Evolutionary conservation across 768 basidiomycete species (phyloP).

Genomic region (Lactarius vividus): DNA sequence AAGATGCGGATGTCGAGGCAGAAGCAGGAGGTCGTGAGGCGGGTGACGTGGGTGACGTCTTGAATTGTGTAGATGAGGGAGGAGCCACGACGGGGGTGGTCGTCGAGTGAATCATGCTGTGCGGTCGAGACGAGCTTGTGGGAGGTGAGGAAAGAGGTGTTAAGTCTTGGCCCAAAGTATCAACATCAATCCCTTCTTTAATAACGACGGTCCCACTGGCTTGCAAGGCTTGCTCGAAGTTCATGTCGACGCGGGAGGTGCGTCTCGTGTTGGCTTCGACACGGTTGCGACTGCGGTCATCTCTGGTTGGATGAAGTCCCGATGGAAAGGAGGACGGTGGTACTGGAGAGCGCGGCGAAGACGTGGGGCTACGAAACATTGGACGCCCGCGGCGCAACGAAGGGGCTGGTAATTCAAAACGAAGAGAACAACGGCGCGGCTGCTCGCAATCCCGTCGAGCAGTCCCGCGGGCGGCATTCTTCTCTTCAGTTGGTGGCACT

Average conservation of each 20-base stretch:
- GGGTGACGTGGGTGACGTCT: slow-evolving; percentile 34
- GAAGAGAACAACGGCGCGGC: not conserved
- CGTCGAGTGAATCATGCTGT: slow-evolving; percentile 41
- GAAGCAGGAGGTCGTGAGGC: slow-evolving; percentile 32
- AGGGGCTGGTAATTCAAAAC: not conserved
- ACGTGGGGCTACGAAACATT: slow-evolving; percentile 48
- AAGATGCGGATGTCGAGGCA: slow-evolving; percentile 44
- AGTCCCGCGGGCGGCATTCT: not conserved
- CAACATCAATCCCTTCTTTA: slow-evolving; percentile 69
- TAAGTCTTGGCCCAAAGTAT: slow-evolving; percentile 55
- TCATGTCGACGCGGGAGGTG: slow-evolving; percentile 69
- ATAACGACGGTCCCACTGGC: slow-evolving; percentile 65
- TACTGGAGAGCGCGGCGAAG: slow-evolving; percentile 43
- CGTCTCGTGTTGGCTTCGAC: slow-evolving; percentile 43
- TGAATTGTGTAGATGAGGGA: slow-evolving; percentile 57
- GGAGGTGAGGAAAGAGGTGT: slow-evolving; percentile 37
- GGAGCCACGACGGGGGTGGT: slow-evolving; percentile 63
- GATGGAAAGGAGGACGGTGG: slow-evolving; percentile 48
- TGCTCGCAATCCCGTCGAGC: not conserved
- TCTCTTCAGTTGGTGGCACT: not conserved
- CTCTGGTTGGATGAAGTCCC: slow-evolving; percentile 53
- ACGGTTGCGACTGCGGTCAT: slow-evolving; percentile 41
- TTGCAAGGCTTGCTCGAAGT: slow-evolving; percentile 76
- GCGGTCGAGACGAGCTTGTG: slow-evolving; percentile 32
- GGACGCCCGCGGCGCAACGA: slow-evolving; percentile 55